These are phyloP conservation scores for Fragaria nilgerrensis DNA, from an alignment of 306 rosid genomes.

Conservation along the genomic window DNA sequence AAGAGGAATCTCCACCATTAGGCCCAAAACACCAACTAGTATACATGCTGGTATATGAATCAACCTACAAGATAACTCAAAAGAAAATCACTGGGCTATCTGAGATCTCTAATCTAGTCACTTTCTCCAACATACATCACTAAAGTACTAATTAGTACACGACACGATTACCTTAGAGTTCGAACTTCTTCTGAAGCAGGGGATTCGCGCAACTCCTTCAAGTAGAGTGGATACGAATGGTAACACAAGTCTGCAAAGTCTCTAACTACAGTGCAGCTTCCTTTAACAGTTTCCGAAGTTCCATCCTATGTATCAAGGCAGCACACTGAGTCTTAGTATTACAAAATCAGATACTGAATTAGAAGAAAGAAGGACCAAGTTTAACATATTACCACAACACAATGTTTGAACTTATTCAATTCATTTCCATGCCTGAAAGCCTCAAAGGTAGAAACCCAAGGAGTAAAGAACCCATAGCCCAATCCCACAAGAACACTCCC, in stretches of 20 bases:
- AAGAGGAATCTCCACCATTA: constrained; percentile 59
- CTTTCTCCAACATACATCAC: neutral
- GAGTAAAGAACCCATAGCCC: constrained; percentile 83
- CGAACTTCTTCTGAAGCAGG: constrained; percentile 48
- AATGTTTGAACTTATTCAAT: constrained; percentile 53
- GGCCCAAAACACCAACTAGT: constrained; percentile 56
- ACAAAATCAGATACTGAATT: constrained; percentile 18
- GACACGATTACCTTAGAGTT: constrained; percentile 49
- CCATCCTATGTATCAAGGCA: constrained; percentile 53
- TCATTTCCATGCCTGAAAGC: constrained; percentile 66
- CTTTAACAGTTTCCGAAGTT: constrained; percentile 77
- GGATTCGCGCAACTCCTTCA: constrained; percentile 70
- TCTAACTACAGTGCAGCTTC: constrained; percentile 82
- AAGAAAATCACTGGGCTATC: neutral
- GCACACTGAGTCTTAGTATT: constrained; percentile 1
- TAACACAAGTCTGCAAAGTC: constrained; percentile 82
- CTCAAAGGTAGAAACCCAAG: constrained; percentile 88
- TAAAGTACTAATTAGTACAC: neutral
- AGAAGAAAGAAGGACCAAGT: neutral
- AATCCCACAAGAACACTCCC: constrained; percentile 73
- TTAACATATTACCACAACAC: constrained; percentile 52
- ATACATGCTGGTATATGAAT: constrained; percentile 76
- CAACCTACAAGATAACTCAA: constrained; percentile 44
- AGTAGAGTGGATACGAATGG: constrained; percentile 65
- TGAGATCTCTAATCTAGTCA: neutral